Conservation (phyloP, 306 rosid species). For the Vachellia collinsii region DNA sequence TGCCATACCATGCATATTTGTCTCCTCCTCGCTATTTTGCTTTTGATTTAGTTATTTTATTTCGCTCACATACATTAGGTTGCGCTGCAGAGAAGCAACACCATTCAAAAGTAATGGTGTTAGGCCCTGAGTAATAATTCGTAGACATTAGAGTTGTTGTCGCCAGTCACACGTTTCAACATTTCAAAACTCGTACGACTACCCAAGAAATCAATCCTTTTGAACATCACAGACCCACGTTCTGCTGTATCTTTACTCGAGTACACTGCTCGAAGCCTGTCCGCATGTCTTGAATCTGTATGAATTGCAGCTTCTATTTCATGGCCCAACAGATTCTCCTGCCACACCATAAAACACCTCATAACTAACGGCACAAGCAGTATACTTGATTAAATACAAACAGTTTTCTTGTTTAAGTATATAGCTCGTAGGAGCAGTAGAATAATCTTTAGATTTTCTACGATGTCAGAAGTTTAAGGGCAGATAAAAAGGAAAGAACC, state of each 20-base stretch:
- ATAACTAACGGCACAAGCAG: neutral
- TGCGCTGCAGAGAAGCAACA: neutral
- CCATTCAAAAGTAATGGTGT: slow-evolving; percentile 27
- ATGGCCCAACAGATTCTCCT: slow-evolving; percentile 82
- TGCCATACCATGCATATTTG: neutral
- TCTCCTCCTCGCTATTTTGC: neutral
- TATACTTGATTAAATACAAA: neutral
- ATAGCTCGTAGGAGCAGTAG: neutral
- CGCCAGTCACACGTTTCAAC: slow-evolving; percentile 87
- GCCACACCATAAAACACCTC: slow-evolving; percentile 24
- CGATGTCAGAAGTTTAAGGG: neutral
- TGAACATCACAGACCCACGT: slow-evolving; percentile 59
- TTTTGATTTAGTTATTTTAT: neutral
- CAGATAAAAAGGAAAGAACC: neutral
- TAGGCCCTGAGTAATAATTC: slow-evolving; percentile 87
- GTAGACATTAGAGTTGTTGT: slow-evolving; percentile 88
- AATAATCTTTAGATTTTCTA: neutral
- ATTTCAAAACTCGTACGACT: slow-evolving; percentile 86
- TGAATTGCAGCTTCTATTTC: slow-evolving; percentile 92
- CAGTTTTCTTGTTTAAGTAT: neutral
- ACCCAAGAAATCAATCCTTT: slow-evolving; percentile 80
- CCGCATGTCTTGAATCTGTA: slow-evolving; percentile 91
- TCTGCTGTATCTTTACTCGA: slow-evolving; percentile 67
- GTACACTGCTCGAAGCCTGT: slow-evolving; percentile 79
- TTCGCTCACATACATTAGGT: neutral